Conservation (phyloP, 371 early-diverging fungal genomes). For the Mucor piriformis region DNA sequence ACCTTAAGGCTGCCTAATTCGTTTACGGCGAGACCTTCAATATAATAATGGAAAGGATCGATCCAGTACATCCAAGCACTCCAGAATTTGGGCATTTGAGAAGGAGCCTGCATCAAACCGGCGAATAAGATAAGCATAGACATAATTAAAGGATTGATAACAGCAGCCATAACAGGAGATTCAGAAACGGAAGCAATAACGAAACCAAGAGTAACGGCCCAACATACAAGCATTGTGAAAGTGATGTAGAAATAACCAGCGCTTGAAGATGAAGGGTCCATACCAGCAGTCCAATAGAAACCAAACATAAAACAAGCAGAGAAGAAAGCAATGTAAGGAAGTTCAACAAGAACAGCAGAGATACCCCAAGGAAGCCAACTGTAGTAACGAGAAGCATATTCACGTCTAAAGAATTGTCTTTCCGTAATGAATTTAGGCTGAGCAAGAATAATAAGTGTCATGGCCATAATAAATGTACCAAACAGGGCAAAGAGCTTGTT, state of each 20-base stretch:
- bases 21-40: slow-evolving; percentile 75
- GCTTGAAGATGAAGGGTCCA: slow-evolving; percentile 48
- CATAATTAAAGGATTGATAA: slow-evolving; percentile 74
- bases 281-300: slow-evolving; percentile 75
- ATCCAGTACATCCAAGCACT: slow-evolving; percentile 78
- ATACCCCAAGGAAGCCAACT: slow-evolving; percentile 67
- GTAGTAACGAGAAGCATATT: slow-evolving; percentile 75
- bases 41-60: slow-evolving; percentile 73
- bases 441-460: slow-evolving; percentile 71
- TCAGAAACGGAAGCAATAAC: slow-evolving; percentile 51
- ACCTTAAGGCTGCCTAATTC: slow-evolving; percentile 62
- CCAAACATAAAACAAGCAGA: slow-evolving; percentile 63
- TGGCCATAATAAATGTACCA: slow-evolving; percentile 66
- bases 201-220: slow-evolving; percentile 70
- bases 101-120: slow-evolving; percentile 71
- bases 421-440: slow-evolving; percentile 76
- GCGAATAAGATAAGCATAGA: slow-evolving; percentile 72
- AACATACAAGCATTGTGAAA: slow-evolving; percentile 60
- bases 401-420: slow-evolving; percentile 71
- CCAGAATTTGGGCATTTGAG: slow-evolving; percentile 79
- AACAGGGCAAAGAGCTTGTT: slow-evolving; percentile 77
- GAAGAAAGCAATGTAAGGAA: slow-evolving; percentile 60
- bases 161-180: slow-evolving; percentile 66
- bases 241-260: slow-evolving; percentile 68
- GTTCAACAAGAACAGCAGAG: slow-evolving; percentile 58